These are phyloP conservation scores for Juglanconis sp. DNA, from an alignment of 2,329 filamentous ascomycete species.

Conservation along the genomic window DNA sequence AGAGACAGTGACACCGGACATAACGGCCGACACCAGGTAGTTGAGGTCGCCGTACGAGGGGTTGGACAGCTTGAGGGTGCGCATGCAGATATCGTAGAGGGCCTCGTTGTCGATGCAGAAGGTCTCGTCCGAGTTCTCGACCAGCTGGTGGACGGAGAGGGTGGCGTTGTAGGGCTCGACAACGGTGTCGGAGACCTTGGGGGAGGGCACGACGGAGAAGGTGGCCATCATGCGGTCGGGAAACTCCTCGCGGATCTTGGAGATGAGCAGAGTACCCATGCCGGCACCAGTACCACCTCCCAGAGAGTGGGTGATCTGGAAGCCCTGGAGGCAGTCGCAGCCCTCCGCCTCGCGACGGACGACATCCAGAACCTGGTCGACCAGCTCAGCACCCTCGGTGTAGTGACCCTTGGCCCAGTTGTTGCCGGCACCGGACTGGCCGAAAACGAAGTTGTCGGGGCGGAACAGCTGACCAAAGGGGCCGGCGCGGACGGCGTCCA, in stretches of 20 bases:
- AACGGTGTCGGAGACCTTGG: slow-evolving; percentile 99
- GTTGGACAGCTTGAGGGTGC: slow-evolving; percentile 97
- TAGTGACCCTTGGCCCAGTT: slow-evolving; percentile 99
- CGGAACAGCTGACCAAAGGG: slow-evolving; percentile 99
- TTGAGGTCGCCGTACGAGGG: slow-evolving; percentile 99
- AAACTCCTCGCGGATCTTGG: slow-evolving; percentile 99
- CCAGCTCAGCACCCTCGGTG: slow-evolving; percentile 98
- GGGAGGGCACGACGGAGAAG: slow-evolving; percentile 97
- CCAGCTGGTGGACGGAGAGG: slow-evolving; percentile 96
- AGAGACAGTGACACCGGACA: slow-evolving; percentile 98
- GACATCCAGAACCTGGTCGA: slow-evolving; percentile 96
- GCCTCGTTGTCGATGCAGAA: slow-evolving; percentile 99
- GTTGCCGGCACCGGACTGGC: slow-evolving; percentile 99
- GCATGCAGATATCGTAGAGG: slow-evolving; percentile 99
- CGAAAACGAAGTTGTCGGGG: slow-evolving; percentile 99
- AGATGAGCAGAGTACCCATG: slow-evolving; percentile 99
- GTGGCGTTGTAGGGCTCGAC: slow-evolving; percentile 99
- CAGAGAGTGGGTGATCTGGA: slow-evolving; percentile 99
- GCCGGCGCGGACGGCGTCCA: slow-evolving; percentile 97
- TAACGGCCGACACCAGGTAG: slow-evolving; percentile 98
- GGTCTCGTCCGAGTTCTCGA: slow-evolving; percentile 99
- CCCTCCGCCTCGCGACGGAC: slow-evolving; percentile 98
- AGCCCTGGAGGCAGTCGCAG: slow-evolving; percentile 99
- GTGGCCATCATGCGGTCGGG: slow-evolving; percentile 99
- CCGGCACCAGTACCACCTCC: slow-evolving; percentile 99